phyloP scores from a whole-genome alignment of 2,329 filamentous ascomycete genomes.

The Phaeosphaeriaceae sp. region DNA sequence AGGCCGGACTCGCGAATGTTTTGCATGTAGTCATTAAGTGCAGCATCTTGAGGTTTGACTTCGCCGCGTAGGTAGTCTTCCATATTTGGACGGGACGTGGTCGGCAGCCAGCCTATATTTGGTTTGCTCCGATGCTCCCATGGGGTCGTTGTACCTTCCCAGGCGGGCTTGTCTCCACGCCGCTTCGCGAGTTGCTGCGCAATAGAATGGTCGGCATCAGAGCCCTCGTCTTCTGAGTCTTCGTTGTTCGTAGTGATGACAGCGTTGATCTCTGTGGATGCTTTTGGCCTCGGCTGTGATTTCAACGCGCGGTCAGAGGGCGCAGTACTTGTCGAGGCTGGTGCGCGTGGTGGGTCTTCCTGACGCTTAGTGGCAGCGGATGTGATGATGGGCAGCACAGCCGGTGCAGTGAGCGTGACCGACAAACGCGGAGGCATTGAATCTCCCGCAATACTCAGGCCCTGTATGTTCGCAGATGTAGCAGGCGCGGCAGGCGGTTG shows the following conservation, averaged over 20 bases:
- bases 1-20: conserved; percentile 64
- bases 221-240: conserved; percentile 15
- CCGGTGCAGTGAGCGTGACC: neutral
- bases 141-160: conserved; percentile 36
- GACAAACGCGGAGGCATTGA: neutral
- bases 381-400: neutral
- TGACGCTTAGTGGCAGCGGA: neutral
- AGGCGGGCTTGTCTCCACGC: conserved; percentile 33
- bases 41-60: conserved; percentile 32
- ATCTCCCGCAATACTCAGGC: neutral
- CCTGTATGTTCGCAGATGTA: neutral
- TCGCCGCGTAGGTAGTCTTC: conserved; percentile 27
- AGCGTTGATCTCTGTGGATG: neutral
- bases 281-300: neutral
- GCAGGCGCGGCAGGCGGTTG: conserved; percentile 5
- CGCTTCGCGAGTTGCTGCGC: conserved; percentile 33
- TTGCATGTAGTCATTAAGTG: conserved; percentile 73
- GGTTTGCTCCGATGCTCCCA: conserved; percentile 47
- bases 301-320: neutral
- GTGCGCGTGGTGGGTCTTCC: neutral
- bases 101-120: conserved; percentile 44
- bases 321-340: neutral
- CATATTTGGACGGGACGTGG: conserved; percentile 26
- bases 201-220: conserved; percentile 31
- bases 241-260: neutral